Evolutionary conservation across 2,329 filamentous ascomycete species (phyloP).

Genomic region (Beauveria rudraprayagi): DNA sequence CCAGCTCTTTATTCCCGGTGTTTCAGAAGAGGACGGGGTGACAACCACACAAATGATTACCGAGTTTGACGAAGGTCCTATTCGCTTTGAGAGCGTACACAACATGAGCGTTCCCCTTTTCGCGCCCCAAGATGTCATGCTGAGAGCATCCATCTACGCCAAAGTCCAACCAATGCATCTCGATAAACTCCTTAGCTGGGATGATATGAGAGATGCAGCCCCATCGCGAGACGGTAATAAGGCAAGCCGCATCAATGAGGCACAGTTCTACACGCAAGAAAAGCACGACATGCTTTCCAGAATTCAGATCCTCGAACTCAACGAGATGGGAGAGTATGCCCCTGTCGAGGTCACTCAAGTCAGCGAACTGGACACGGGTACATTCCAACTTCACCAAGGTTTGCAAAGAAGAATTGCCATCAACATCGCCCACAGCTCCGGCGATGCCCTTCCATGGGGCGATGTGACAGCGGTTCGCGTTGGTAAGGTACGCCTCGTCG

Average conservation of each 20-base stretch:
- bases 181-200: slow-evolving; percentile 96
- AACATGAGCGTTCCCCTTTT: slow-evolving; percentile 90
- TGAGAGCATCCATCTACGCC: slow-evolving; percentile 87
- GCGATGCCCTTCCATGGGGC: slow-evolving; percentile 81
- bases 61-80: slow-evolving; percentile 85
- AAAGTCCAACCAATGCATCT: slow-evolving; percentile 88
- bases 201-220: slow-evolving; percentile 84
- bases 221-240: slow-evolving; percentile 47
- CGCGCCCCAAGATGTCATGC: slow-evolving; percentile 57
- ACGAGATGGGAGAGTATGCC: slow-evolving; percentile 82
- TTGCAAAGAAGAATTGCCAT: slow-evolving; percentile 82
- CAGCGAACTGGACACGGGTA: slow-evolving; percentile 74
- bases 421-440: slow-evolving; percentile 84
- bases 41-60: slow-evolving; percentile 93
- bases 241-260: slow-evolving; percentile 71
- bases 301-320: slow-evolving; percentile 82
- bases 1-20: slow-evolving; percentile 88
- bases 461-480: slow-evolving; percentile 70
- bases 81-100: slow-evolving; percentile 95
- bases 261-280: slow-evolving; percentile 88
- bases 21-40: slow-evolving; percentile 82
- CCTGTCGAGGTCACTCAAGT: slow-evolving; percentile 89
- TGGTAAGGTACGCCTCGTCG: slow-evolving; percentile 73
- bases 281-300: slow-evolving; percentile 87
- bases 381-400: slow-evolving; percentile 92